Evolutionary conservation across 805 yeast species (phyloP).

Genomic region (Candida pseudoglaebosa): DNA sequence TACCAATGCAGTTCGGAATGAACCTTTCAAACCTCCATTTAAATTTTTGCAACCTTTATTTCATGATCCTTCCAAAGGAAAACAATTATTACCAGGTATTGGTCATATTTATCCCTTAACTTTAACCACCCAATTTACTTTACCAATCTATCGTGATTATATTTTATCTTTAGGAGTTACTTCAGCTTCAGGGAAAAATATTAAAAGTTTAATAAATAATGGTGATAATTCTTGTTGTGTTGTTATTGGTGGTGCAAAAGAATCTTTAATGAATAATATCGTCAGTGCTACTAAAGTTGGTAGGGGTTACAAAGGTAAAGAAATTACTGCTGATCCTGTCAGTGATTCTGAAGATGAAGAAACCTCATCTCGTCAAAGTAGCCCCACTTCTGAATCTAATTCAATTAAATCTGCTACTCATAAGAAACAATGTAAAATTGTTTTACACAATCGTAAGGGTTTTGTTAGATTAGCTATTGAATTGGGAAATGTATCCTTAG

Average conservation of each 20-base stretch:
- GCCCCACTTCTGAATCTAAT: not conserved
- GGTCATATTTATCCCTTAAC: slow-evolving; percentile 71
- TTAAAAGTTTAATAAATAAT: slow-evolving; percentile 56
- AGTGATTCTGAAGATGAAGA: slow-evolving; percentile 9
- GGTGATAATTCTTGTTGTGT: slow-evolving; percentile 75
- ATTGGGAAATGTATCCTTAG: slow-evolving; percentile 71
- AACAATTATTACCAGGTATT: slow-evolving; percentile 76
- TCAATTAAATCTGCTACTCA: not conserved
- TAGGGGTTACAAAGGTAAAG: slow-evolving; percentile 24
- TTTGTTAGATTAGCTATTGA: slow-evolving; percentile 84
- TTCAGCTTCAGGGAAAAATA: slow-evolving; percentile 74
- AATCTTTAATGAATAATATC: slow-evolving; percentile 56
- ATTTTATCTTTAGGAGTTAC: slow-evolving; percentile 76
- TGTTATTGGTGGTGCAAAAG: slow-evolving; percentile 96
- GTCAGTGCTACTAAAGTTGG: slow-evolving; percentile 34
- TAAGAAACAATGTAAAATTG: slow-evolving; percentile 56
- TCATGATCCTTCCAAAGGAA: slow-evolving; percentile 69
- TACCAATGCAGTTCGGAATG: slow-evolving; percentile 47
- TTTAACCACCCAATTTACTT: slow-evolving; percentile 70
- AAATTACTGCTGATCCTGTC: slow-evolving; percentile 6
- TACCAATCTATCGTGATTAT: slow-evolving; percentile 88
- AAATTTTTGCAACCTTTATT: slow-evolving; percentile 31
- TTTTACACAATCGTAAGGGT: slow-evolving; percentile 77
- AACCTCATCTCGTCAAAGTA: not conserved
- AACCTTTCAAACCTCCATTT: slow-evolving; percentile 37